phyloP scores from a whole-genome alignment of 495 filamentous ascomycete species.

The Penicillium argentinense region DNA sequence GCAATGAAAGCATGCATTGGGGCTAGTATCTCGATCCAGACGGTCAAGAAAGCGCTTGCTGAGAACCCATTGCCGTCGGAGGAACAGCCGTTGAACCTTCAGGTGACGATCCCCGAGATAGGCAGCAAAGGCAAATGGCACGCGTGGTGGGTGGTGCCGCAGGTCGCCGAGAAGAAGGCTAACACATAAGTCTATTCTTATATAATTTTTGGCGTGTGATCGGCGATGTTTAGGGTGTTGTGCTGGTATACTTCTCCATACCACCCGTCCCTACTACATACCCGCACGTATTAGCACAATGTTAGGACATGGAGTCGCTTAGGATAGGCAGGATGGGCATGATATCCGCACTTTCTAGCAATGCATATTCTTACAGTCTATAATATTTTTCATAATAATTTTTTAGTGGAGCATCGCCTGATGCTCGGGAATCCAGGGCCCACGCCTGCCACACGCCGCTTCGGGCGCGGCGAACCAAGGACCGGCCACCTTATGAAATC shows the following conservation, averaged over 20 bases:
- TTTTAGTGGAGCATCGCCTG: too few species aligned
- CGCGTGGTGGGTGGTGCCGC: slow-evolving; percentile 79
- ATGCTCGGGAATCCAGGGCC: neutral
- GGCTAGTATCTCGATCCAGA: slow-evolving; percentile 60
- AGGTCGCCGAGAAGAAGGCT: slow-evolving; percentile 40
- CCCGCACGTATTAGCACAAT: too few species aligned
- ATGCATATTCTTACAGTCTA: too few species aligned
- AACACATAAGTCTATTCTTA: slow-evolving; percentile 1
- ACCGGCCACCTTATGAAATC: slow-evolving; percentile 19
- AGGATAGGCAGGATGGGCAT: too few species aligned
- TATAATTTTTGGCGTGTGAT: too few species aligned
- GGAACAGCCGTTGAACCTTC: slow-evolving; percentile 26
- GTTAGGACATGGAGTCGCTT: too few species aligned
- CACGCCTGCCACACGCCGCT: slow-evolving; percentile 3
- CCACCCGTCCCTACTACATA: too few species aligned
- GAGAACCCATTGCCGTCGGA: slow-evolving; percentile 1
- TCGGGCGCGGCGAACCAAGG: slow-evolving; percentile 13
- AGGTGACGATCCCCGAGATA: slow-evolving; percentile 54
- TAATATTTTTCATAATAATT: too few species aligned
- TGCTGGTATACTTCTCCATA: too few species aligned
- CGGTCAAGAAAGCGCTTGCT: slow-evolving; percentile 49
- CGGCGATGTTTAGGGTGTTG: too few species aligned
- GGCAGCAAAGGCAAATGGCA: slow-evolving; percentile 58
- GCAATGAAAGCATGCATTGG: slow-evolving; percentile 65
- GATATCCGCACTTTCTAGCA: too few species aligned